Evolutionary conservation across 108 stramenopile species (phyloP).

Genomic region (Fragilariopsis cylindrus): DNA sequence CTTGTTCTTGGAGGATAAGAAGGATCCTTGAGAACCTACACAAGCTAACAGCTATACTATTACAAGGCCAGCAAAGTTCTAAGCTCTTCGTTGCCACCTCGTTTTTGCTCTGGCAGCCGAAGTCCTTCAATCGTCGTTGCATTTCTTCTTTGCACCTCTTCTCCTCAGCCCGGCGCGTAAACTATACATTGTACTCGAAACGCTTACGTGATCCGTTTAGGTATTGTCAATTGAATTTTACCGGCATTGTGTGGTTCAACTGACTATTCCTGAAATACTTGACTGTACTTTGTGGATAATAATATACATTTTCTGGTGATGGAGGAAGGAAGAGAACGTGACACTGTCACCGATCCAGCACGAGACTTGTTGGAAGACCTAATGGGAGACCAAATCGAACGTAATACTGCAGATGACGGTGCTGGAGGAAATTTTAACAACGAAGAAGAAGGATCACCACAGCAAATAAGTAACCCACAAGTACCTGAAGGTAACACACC

Average conservation of each 20-base stretch:
- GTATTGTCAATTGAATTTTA: background rate
- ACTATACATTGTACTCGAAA: too few relatives aligned
- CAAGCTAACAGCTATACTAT: background rate
- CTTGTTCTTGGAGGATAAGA: background rate
- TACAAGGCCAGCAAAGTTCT: background rate
- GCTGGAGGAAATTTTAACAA: background rate
- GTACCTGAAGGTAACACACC: too few relatives aligned
- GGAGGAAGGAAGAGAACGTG: background rate
- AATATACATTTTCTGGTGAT: background rate
- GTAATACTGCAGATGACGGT: background rate
- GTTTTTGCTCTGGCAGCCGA: background rate
- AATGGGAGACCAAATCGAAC: background rate
- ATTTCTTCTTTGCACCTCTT: background rate
- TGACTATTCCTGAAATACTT: constrained; percentile 4
- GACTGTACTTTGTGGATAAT: background rate
- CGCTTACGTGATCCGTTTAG: too few relatives aligned
- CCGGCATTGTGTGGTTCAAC: background rate
- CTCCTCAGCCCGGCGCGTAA: background rate
- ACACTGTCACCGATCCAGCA: background rate
- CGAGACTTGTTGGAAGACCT: background rate
- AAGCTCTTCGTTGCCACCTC: too few relatives aligned
- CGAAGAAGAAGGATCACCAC: background rate
- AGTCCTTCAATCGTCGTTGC: background rate
- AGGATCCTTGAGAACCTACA: background rate
- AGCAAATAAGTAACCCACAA: background rate